Base-by-base conservation (phyloP, 83 land plant genomes). In the Thuja plicata region DNA sequence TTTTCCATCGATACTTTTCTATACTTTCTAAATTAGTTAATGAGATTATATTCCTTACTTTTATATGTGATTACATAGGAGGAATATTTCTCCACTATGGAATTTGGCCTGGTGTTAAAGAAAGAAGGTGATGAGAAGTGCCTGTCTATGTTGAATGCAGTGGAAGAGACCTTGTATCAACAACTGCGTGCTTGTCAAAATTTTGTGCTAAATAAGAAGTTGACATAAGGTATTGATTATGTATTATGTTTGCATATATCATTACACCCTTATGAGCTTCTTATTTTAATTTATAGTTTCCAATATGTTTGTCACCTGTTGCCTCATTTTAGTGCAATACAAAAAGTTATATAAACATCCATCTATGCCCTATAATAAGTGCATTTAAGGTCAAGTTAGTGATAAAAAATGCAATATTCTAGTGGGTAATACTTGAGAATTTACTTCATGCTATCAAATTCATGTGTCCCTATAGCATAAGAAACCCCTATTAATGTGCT, bases 121-220 rank as follows among this genome's bases (percentile, higher is more conserved):
- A 93, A 84, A 62, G 94, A 97, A 78, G 96, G 95, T 70, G 98
- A 97, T 93, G 95, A 93, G 27, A 96, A 97, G 83, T 95, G 96
- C 90, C 89, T 97, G 60, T 94, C 99, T 71, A 54, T 91, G 71
- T 83, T 98, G 77, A 93, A 95, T 90, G 91, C 95, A 46, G 96
- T 95, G 21, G 99, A 98, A 89, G 99, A 98, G 90, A 92, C 93
- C 78, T 82, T 97, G 12, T 89, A 89, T 85, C 96, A 97, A 54
- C 97, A 97, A 84, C 88, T 98, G 87, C 96, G 96, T 60, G 98
- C 95, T 37, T 91, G 95, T 87, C 96, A 95, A 87, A 91, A 93
- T 34, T 89, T 79, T 46, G 66, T 91, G 80, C 54, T 92, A 6
- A 98, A 92, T 87, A 96, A 90, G 86, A 94, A 92, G 86, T 76